A percentile compares a stretch with the other conserved stretches of the same genome.
Conservation (phyloP, 1,284 basidiomycete species). For the Ustanciosporium gigantosporum region DNA sequence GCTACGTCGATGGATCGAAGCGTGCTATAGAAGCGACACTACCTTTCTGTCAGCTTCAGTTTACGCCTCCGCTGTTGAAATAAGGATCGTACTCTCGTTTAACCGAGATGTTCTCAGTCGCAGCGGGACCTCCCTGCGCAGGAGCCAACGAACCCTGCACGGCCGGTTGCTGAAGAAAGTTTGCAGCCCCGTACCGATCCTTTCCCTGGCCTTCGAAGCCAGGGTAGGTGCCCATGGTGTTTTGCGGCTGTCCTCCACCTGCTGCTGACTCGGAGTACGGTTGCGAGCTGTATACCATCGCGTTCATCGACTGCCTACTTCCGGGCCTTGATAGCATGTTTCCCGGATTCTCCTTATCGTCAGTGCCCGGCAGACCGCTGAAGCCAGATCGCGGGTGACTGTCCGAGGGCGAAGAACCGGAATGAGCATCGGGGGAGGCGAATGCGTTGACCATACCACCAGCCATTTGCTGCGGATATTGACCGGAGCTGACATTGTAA, state of each 20-base stretch:
- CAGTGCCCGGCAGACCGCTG: not conserved
- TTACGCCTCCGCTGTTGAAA: not conserved
- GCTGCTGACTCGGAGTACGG: not conserved
- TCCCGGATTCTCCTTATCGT: not conserved
- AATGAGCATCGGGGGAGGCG: conserved; percentile 12
- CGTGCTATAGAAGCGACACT: too few relatives aligned
- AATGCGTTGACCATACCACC: conserved; percentile 31
- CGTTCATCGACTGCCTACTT: not conserved
- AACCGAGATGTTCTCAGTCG: not conserved
- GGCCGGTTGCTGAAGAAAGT: too few relatives aligned
- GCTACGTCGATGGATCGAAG: too few relatives aligned
- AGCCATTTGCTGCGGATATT: conserved; percentile 15
- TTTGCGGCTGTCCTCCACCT: not conserved
- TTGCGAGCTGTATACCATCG: not conserved
- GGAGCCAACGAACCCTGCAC: not conserved
- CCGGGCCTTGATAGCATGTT: not conserved
- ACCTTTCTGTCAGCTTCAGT: not conserved
- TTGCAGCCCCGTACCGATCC: too few relatives aligned
- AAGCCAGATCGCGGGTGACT: not conserved
- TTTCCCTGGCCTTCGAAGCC: not conserved
- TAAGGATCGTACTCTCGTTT: not conserved
- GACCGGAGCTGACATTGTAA: conserved; percentile 10
- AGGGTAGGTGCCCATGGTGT: not conserved
- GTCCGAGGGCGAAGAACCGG: conserved; percentile 18
- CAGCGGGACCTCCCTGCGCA: not conserved